Percentiles rank a stretch among this genome's conserved stretches.
phyloP scores from a whole-genome alignment of 2,329 filamentous ascomycete species.

The Triangularia setosa region DNA sequence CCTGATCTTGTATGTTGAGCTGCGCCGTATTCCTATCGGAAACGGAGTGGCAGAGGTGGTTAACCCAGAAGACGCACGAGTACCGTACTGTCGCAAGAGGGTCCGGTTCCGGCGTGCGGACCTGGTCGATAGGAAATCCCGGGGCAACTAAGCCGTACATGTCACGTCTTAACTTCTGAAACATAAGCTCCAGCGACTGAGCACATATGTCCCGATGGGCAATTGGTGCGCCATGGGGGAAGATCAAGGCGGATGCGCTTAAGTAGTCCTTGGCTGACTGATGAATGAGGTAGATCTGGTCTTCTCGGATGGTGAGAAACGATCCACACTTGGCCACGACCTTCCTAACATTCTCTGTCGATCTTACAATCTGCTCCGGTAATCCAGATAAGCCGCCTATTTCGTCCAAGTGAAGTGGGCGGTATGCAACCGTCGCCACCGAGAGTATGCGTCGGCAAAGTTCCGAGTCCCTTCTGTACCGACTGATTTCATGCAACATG shows the following conservation, averaged over 20 bases:
- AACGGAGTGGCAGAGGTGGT: conserved; percentile 11
- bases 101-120: conserved; percentile 11
- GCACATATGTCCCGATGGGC: conserved; percentile 15
- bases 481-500: conserved; percentile 3
- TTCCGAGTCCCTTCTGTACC: neutral
- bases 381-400: neutral
- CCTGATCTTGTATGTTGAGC: neutral
- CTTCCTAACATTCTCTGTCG: conserved; percentile 1
- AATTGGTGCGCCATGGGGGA: conserved; percentile 14
- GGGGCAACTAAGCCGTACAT: conserved; percentile 13
- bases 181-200: conserved; percentile 16
- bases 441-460: conserved; percentile 4
- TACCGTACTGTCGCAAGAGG: conserved; percentile 18
- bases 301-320: conserved; percentile 15
- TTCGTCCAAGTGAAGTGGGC: neutral
- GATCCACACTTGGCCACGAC: conserved; percentile 17
- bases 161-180: conserved; percentile 24
- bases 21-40: neutral
- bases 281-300: conserved; percentile 14
- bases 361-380: neutral
- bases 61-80: conserved; percentile 19
- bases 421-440: neutral
- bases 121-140: conserved; percentile 11
- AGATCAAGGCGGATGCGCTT: conserved; percentile 8
- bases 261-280: conserved; percentile 21